A percentile compares a stretch with the other conserved stretches of the same genome.
Evolutionary conservation across 768 basidiomycete genomes (phyloP).

Genomic region (Podaxis sp.): DNA sequence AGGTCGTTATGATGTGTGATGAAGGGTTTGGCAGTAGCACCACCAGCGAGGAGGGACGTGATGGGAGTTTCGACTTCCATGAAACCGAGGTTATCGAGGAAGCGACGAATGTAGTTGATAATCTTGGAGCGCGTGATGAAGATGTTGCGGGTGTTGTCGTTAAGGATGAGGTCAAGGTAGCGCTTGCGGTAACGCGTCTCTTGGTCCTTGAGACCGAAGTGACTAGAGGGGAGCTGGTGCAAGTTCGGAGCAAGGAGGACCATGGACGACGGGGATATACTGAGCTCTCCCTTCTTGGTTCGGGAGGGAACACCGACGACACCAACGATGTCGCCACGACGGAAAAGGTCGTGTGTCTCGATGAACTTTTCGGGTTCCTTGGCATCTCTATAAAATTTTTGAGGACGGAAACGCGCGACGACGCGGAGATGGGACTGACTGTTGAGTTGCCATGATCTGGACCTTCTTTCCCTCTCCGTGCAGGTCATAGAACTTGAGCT

Average conservation of each 20-base stretch:
- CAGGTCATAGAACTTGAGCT: conserved; percentile 93
- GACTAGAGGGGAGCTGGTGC: conserved; percentile 90
- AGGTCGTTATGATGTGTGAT: conserved; percentile 99
- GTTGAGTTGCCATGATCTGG: conserved; percentile 90
- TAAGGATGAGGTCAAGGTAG: conserved; percentile 97
- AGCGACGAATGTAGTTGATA: conserved; percentile 91
- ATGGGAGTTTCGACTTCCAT: conserved; percentile 99
- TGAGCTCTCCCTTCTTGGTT: conserved; percentile 94
- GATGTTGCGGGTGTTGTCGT: conserved; percentile 82
- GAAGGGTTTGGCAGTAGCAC: conserved; percentile 98
- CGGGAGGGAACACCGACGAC: conserved; percentile 87
- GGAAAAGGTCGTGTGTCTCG: conserved; percentile 79
- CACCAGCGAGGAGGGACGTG: conserved; percentile 94
- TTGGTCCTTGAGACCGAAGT: conserved; percentile 95
- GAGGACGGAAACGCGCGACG: background rate
- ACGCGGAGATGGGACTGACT: conserved; percentile 44
- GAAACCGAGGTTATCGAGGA: conserved; percentile 88
- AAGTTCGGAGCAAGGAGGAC: conserved; percentile 92
- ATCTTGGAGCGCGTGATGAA: conserved; percentile 89
- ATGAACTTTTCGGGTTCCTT: conserved; percentile 62
- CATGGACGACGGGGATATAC: conserved; percentile 79
- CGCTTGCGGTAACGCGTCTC: conserved; percentile 98
- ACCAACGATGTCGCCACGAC: conserved; percentile 95
- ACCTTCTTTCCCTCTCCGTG: conserved; percentile 91
- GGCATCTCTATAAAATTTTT: conserved; percentile 48